phyloP scores from a whole-genome alignment of 2,329 filamentous ascomycete genomes.

The Calonectria ilicicola region DNA sequence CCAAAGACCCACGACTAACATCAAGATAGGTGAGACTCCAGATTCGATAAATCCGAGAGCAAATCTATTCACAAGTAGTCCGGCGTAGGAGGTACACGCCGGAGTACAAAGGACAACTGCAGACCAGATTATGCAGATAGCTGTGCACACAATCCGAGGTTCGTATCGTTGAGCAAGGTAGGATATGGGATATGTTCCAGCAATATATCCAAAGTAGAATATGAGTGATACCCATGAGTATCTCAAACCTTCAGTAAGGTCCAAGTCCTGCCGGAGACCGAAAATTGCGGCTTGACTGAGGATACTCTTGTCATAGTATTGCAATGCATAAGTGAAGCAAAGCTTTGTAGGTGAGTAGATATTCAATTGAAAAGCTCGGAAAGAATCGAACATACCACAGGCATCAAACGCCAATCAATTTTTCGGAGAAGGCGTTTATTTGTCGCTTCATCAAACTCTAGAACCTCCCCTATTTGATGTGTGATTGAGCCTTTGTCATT shows the following conservation, averaged over 20 bases:
- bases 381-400: constrained; percentile 28
- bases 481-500: not conserved
- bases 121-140: constrained; percentile 47
- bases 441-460: constrained; percentile 24
- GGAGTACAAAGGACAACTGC: constrained; percentile 46
- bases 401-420: constrained; percentile 38
- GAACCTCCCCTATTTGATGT: not conserved
- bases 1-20: constrained; percentile 53
- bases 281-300: constrained; percentile 46
- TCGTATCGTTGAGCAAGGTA: constrained; percentile 44
- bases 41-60: constrained; percentile 51
- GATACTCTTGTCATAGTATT: constrained; percentile 44
- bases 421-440: constrained; percentile 25
- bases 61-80: constrained; percentile 50
- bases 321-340: constrained; percentile 45
- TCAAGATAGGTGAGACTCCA: constrained; percentile 48
- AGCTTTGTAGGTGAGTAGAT: constrained; percentile 25
- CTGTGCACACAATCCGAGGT: constrained; percentile 43
- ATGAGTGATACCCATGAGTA: constrained; percentile 47
- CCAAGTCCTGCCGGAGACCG: constrained; percentile 43
- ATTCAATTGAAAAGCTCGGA: not conserved
- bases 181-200: constrained; percentile 46
- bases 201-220: constrained; percentile 49
- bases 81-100: constrained; percentile 46
- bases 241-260: constrained; percentile 39